Evolutionary conservation across 352 stramenopile genomes (phyloP).

Genomic region (Phytophthora litchii): DNA sequence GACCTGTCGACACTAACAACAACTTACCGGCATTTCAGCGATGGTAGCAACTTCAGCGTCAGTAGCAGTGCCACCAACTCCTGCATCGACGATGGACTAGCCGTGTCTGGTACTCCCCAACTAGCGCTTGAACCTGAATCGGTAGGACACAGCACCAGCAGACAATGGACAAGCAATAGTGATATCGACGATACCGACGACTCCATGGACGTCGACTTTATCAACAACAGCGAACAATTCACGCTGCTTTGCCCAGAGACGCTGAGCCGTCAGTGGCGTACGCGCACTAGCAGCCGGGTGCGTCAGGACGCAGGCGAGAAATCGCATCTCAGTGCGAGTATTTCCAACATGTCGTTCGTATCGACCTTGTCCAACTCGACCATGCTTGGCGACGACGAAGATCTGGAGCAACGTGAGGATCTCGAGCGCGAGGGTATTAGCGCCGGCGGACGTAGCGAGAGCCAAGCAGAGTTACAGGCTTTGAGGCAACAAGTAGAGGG

Average conservation of each 20-base stretch:
- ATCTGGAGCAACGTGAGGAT: slow-evolving; percentile 19
- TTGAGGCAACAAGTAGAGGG: slow-evolving; percentile 57
- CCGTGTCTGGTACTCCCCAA: neutral
- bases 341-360: slow-evolving; percentile 49
- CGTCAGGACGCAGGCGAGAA: slow-evolving; percentile 56
- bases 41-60: slow-evolving; percentile 16
- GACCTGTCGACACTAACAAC: slow-evolving; percentile 45
- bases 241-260: slow-evolving; percentile 57
- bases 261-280: slow-evolving; percentile 35
- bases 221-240: slow-evolving; percentile 60
- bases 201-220: slow-evolving; percentile 56
- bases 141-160: slow-evolving; percentile 2
- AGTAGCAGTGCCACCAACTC: slow-evolving; percentile 21
- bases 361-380: slow-evolving; percentile 43
- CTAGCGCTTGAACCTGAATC: slow-evolving; percentile 2
- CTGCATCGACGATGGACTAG: slow-evolving; percentile 9
- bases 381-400: slow-evolving; percentile 39
- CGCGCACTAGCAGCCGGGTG: slow-evolving; percentile 26
- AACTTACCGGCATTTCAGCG: slow-evolving; percentile 18
- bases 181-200: slow-evolving; percentile 5
- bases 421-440: slow-evolving; percentile 21
- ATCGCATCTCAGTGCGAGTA: slow-evolving; percentile 32
- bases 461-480: slow-evolving; percentile 46
- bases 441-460: slow-evolving; percentile 25
- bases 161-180: slow-evolving; percentile 8